Evolutionary conservation across 2,329 filamentous ascomycete species (phyloP).

Genomic region (Fusarium foetens): DNA sequence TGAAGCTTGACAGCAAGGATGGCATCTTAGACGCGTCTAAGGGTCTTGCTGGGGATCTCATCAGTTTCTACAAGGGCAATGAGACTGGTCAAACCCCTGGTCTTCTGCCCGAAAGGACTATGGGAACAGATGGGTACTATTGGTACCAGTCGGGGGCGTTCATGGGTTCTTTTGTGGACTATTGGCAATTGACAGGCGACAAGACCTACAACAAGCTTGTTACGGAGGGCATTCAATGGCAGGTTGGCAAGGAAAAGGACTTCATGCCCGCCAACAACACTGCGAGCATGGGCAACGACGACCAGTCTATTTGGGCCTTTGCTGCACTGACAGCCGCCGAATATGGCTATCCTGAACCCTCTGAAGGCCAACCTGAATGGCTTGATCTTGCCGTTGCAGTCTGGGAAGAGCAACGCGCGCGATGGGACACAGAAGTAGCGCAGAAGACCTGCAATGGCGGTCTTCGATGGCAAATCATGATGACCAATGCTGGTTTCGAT

Average conservation of each 20-base stretch:
- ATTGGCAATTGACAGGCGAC: slow-evolving; percentile 75
- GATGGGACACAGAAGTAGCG: slow-evolving; percentile 67
- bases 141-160: slow-evolving; percentile 79
- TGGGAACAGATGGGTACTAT: slow-evolving; percentile 61
- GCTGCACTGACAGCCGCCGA: slow-evolving; percentile 74
- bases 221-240: slow-evolving; percentile 65
- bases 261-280: slow-evolving; percentile 70
- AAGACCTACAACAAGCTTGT: slow-evolving; percentile 68
- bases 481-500: slow-evolving; percentile 77
- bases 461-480: slow-evolving; percentile 82
- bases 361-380: slow-evolving; percentile 63
- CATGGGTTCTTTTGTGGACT: slow-evolving; percentile 75
- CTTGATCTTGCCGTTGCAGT: slow-evolving; percentile 72
- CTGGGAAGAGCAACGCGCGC: slow-evolving; percentile 5
- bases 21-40: slow-evolving; percentile 27
- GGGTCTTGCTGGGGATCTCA: slow-evolving; percentile 60
- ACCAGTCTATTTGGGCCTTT: slow-evolving; percentile 78
- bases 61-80: slow-evolving; percentile 62
- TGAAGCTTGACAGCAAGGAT: slow-evolving; percentile 11
- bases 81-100: slow-evolving; percentile 62
- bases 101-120: slow-evolving; percentile 58
- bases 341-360: slow-evolving; percentile 68
- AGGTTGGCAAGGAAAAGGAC: slow-evolving; percentile 64
- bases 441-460: slow-evolving; percentile 52
- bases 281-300: slow-evolving; percentile 69